Base-by-base conservation (phyloP, 2,329 filamentous ascomycete genomes). In the Sclerotinia trifoliorum region DNA sequence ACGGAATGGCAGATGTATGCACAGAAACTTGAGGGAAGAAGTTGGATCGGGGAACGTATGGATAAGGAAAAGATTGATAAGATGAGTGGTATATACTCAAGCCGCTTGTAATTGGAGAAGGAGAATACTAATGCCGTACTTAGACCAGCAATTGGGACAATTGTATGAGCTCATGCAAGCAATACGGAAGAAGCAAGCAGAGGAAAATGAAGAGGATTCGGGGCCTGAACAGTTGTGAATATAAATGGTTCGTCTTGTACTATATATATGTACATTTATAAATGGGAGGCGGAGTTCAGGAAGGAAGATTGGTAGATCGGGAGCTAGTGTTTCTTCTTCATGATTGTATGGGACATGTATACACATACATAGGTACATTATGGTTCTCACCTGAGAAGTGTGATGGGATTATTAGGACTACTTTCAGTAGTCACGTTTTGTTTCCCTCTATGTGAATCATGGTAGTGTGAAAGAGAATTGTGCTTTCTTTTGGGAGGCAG, bases 1-100 rank as follows among this genome's bases (percentile, higher is more conserved):
- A 94, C 92, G 0, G 94, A 98, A 79, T 99, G 94, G 94, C 95
- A 99, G 79, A 81, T 92, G 65, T 99, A 98, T 77, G 94, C 93
- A 2, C 94, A 99, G 78, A 89, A 93, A 77, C 81, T 99, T 21
- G 94, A 98, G 77, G 94, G 94, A 0, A 90, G 96, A 65, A 79
- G 84, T 0, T 98, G 95, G 95, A 84, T 86, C 69, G 94, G 90
- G 1, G 92, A 92, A 71, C 94, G 90, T 78, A 84, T 98, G 78
- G 94, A 98, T 72, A 86, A 87, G 73, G 83, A 81, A 0, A 97
- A 97, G 80, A 83, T 98, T 67, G 89, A 93, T 70, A 97, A 97
- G 80, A 92, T 98, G 93, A 98, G 91, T 78, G 94, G 93, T 96
- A 79, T 74, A 88, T 82, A 5, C 13, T 21, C 15, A 42, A 42